Base-by-base conservation (phyloP, 352 stramenopile species). In the Phytophthora sojae region DNA sequence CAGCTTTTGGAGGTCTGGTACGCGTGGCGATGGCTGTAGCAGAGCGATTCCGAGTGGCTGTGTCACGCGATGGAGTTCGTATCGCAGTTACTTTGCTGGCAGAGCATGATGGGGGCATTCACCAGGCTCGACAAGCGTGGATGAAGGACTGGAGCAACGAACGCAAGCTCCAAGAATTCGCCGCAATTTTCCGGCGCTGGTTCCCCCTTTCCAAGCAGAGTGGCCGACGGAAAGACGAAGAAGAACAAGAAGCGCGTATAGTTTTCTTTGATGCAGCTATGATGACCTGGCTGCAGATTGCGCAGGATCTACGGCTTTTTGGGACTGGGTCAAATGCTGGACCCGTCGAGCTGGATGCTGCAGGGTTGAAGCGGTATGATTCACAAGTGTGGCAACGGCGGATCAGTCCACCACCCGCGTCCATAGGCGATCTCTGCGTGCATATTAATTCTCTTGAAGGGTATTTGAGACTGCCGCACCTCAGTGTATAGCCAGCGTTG, bases 341-440 rank as follows among this genome's bases (percentile, higher is more conserved):
- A 6, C 14, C 62, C 26, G 29, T 53, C 8, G 17, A 47, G 0
- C 60, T 50, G 11, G 53, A 67, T 45, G 81, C 17, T 70, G 50
- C 58, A 4, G 62, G 61, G 29, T 62, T 93, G 29, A 85, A 88
- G 25, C 77, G 83, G 1, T 90, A 86, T 61, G 83, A 92, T 21
- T 67, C 79, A 1, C 85, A 90, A 60, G 71, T 93, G n/a, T 95
- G 87, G 87, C 85, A 89, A 58, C 74, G 76, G 8, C 81, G 87
- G 0, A 62, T 93, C 30, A 73, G 75, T 7, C 87, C 87, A 8
- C 72, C 81, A 9, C 57, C 80, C 11, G 57, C 76, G 23, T 71
- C 82, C 14, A 64, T 91, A 2, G 84, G 91, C 19, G 82, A 94
- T n/a, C 64, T 95, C 7, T 92, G 85, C 45, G 76, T 79, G 17